Evolutionary conservation across 768 basidiomycete species (phyloP).

Genomic region (Suillus plorans): DNA sequence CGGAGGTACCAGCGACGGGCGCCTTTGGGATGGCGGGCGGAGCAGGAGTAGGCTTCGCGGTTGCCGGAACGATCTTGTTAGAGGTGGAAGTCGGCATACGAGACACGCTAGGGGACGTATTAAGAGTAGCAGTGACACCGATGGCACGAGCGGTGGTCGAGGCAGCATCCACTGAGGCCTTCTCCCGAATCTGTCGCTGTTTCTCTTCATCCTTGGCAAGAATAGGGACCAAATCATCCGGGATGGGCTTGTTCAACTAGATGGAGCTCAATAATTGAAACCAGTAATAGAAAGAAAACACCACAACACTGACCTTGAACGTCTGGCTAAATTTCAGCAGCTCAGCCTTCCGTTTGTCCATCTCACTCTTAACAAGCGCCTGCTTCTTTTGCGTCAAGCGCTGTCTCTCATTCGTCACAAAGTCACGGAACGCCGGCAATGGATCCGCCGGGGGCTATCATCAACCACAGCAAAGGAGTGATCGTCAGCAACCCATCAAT

Average conservation of each 20-base stretch:
- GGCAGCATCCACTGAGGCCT: constrained; percentile 65
- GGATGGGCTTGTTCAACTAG: constrained; percentile 92
- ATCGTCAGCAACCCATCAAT: constrained; percentile 11
- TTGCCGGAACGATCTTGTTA: constrained; percentile 27
- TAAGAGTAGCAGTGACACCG: constrained; percentile 43
- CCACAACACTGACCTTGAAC: constrained; percentile 76
- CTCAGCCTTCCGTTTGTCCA: constrained; percentile 93
- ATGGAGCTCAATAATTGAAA: constrained; percentile 1
- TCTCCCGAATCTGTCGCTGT: constrained; percentile 80
- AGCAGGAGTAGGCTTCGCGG: constrained; percentile 30
- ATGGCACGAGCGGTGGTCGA: constrained; percentile 71
- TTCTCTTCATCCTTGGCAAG: constrained; percentile 93
- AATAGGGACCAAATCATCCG: constrained; percentile 90
- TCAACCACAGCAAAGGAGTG: constrained; percentile 8
- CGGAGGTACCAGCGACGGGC: constrained; percentile 14
- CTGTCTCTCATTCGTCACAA: constrained; percentile 90
- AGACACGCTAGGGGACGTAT: constrained; percentile 47
- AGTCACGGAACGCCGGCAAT: constrained; percentile 84
- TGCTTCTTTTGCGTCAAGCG: constrained; percentile 89
- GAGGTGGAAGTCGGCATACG: constrained; percentile 34
- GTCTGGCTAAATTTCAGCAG: constrained; percentile 88
- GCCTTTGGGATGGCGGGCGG: constrained; percentile 26
- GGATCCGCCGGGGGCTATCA: constrained; percentile 69
- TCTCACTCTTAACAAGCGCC: constrained; percentile 84
- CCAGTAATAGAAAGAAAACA: background rate